phyloP scores from a whole-genome alignment of 2,329 filamentous ascomycete species.

The Fusarium nelsonii region DNA sequence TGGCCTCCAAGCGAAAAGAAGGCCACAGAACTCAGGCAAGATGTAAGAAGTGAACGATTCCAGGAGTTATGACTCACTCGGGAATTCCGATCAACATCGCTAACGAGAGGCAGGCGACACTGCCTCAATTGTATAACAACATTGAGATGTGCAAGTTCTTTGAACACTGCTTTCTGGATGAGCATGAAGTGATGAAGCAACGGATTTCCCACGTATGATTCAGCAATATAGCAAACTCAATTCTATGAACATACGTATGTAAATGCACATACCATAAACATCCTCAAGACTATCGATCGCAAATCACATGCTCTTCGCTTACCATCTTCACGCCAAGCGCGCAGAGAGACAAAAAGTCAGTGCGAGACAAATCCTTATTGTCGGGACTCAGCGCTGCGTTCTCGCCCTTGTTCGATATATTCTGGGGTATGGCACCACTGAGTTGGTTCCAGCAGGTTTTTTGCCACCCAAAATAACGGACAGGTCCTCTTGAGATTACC shows the following conservation, averaged over 20 bases:
- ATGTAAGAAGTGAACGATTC: background rate
- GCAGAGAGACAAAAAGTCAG: background rate
- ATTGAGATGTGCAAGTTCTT: background rate
- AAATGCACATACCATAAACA: background rate
- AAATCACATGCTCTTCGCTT: slow-evolving; percentile 17
- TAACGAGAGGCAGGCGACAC: background rate
- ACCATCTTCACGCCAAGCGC: background rate
- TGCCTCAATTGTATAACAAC: background rate
- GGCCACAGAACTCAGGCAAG: background rate
- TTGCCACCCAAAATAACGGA: background rate
- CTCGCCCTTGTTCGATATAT: slow-evolving; percentile 40
- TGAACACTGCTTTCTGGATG: background rate
- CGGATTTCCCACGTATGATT: background rate
- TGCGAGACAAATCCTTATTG: background rate
- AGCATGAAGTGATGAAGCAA: background rate
- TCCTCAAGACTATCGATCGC: background rate
- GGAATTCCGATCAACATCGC: background rate
- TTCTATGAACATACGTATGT: background rate
- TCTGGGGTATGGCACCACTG: slow-evolving; percentile 43
- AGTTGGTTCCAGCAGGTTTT: slow-evolving; percentile 26
- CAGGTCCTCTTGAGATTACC: background rate
- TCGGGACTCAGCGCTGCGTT: slow-evolving; percentile 30
- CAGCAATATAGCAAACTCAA: background rate
- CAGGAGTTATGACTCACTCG: background rate
- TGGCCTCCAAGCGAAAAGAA: background rate